A percentile compares a stretch with the other conserved stretches of the same genome.
Evolutionary conservation across 495 filamentous ascomycete genomes (phyloP).

Genomic region (Tetracladium setigerum): DNA sequence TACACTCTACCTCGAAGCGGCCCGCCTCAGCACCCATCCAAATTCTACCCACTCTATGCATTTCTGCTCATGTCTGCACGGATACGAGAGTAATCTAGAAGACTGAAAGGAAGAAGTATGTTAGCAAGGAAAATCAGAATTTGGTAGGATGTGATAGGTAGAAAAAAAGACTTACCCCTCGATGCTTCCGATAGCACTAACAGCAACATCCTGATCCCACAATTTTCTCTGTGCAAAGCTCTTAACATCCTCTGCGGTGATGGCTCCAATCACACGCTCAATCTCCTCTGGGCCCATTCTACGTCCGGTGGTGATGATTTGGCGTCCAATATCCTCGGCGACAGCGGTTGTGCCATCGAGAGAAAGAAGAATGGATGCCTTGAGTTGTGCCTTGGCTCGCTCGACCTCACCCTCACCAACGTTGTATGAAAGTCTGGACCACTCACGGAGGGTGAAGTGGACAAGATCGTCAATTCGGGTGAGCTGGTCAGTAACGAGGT

Average conservation of each 20-base stretch:
- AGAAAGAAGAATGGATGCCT: constrained; percentile 93
- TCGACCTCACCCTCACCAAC: constrained; percentile 89
- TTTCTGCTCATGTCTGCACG: constrained; percentile 88
- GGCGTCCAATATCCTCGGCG: constrained; percentile 96
- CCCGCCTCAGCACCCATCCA: not conserved
- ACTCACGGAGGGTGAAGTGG: constrained; percentile 97
- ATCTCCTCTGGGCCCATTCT: constrained; percentile 89
- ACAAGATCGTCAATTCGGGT: constrained; percentile 86
- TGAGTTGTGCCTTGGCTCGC: constrained; percentile 98
- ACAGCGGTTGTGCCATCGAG: constrained; percentile 96
- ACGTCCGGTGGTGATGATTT: constrained; percentile 94
- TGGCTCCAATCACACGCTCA: constrained; percentile 75
- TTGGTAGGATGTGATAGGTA: constrained; percentile 21
- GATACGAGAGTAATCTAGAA: constrained; percentile 83
- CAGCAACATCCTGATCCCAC: constrained; percentile 94
- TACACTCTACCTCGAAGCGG: constrained; percentile 18
- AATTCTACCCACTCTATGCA: constrained; percentile 19
- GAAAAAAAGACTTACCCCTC: constrained; percentile 52
- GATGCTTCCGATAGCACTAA: constrained; percentile 86
- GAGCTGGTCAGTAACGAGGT: constrained; percentile 87
- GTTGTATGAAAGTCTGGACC: constrained; percentile 81
- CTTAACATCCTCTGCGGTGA: constrained; percentile 97
- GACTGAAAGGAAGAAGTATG: not conserved
- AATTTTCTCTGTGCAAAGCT: constrained; percentile 82
- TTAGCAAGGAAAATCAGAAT: not conserved